phyloP scores from a whole-genome alignment of 2,329 filamentous ascomycete species.

The Trichoderma hamatum region DNA sequence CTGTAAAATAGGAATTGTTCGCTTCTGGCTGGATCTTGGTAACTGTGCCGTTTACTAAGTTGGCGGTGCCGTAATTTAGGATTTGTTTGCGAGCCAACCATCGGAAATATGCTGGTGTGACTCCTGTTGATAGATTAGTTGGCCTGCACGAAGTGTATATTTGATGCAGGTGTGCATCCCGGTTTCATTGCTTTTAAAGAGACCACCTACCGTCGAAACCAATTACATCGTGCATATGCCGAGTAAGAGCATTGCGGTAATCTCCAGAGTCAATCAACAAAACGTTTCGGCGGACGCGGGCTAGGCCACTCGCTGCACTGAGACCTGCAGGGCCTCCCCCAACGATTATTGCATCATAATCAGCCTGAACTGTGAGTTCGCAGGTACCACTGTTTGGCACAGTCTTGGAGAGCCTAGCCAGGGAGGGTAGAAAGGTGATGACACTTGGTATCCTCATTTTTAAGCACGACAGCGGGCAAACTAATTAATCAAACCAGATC shows the following conservation, averaged over 20 bases:
- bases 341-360: constrained; percentile 60
- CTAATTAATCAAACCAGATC: not conserved
- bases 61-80: constrained; percentile 52
- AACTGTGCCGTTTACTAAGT: constrained; percentile 57
- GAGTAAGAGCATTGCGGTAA: constrained; percentile 60
- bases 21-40: constrained; percentile 44
- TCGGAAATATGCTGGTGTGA: constrained; percentile 58
- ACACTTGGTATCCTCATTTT: constrained; percentile 15
- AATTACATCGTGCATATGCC: constrained; percentile 64
- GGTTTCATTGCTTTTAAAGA: no score
- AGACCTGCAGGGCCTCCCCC: constrained; percentile 62
- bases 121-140: constrained; percentile 43
- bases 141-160: no score
- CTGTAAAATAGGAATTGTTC: constrained; percentile 51
- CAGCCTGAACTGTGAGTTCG: constrained; percentile 3
- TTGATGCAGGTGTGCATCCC: not conserved
- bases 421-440: not conserved
- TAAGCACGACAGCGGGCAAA: not conserved
- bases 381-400: not conserved
- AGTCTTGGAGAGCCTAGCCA: not conserved
- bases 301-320: constrained; percentile 58
- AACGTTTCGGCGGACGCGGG: constrained; percentile 57
- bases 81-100: constrained; percentile 57
- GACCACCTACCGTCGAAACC: constrained; percentile 57
- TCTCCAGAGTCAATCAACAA: constrained; percentile 61